Evolutionary conservation across 306 rosid genomes (phyloP).

Genomic region (Medicago truncatula): DNA sequence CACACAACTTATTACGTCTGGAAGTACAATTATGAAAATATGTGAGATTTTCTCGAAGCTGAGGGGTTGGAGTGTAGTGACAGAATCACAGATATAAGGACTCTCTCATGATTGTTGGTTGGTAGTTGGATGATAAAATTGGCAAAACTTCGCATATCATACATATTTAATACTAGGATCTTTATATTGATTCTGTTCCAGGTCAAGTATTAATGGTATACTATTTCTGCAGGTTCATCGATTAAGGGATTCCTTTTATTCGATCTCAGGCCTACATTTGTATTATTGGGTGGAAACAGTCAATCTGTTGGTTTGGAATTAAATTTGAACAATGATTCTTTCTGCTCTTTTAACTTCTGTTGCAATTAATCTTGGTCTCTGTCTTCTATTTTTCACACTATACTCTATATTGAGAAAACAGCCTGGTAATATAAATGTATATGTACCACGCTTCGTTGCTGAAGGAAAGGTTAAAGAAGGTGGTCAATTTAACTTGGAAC

Average conservation of each 20-base stretch:
- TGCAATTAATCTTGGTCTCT: conserved; percentile 81
- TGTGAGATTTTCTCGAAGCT: too few species aligned
- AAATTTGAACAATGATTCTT: conserved; percentile 61
- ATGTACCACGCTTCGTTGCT: conserved; percentile 67
- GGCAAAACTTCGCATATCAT: not conserved
- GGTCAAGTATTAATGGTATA: conserved; percentile 3
- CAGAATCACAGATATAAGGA: too few species aligned
- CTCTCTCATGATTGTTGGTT: conserved; percentile 21
- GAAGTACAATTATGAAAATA: too few species aligned
- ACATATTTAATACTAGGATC: not conserved
- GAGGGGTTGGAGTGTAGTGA: too few species aligned
- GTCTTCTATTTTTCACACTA: conserved; percentile 69
- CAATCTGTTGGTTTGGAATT: conserved; percentile 39
- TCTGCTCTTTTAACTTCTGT: conserved; percentile 85
- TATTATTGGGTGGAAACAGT: conserved; percentile 30
- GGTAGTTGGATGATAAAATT: conserved; percentile 12
- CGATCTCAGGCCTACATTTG: conserved; percentile 34
- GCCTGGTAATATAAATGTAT: conserved; percentile 65
- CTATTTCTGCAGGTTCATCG: conserved; percentile 42
- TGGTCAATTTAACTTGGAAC: conserved; percentile 66
- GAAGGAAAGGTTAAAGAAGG: conserved; percentile 49
- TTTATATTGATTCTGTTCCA: conserved; percentile 20
- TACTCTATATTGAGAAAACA: conserved; percentile 81
- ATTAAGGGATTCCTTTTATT: conserved; percentile 14
- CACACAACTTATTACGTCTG: too few species aligned